Base-by-base conservation (phyloP, 108 stramenopile genomes). In the Fragilariopsis cylindrus region DNA sequence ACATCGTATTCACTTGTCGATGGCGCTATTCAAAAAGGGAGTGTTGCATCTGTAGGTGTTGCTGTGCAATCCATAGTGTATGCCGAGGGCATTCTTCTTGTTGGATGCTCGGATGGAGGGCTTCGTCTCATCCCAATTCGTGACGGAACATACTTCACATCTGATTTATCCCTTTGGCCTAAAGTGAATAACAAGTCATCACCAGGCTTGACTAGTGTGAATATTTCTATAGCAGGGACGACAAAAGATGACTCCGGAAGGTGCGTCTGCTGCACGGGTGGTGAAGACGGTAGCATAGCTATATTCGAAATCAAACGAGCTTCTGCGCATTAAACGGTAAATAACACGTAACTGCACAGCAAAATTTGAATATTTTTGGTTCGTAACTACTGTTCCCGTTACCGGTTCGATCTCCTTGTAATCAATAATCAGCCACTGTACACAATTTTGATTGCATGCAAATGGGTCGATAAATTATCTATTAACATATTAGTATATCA, bases 71-170 rank as follows among this genome's bases (percentile, higher is more conserved):
- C 80, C 41, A 55, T 85, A 53, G 77, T 62, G 5, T 78, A 84
- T 64, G 70, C 79, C 21, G 75, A 84, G 53, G 76, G 76, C 3
- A 81, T 79, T 48, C 62, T 90, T 46, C 70, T 90, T 55, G 77
- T 84, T 53, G 89, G 89, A 43, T 87, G 86, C 49, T 71, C 77
- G 18, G 89, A 90, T 72, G 89, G 89, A 48, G 85, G 85, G 4
- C 69, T 90, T 13, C 77, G 89, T 62, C 53, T 87, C 54, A 85
- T 90, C 42, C 82, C 84, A 7, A 74, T 85, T 57, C 76, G 82
- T 21, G 72, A 81, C 57, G 84, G 78, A 11, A 73, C 71, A 16
- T 69, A 72, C 12, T 90, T 90, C 60, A 79, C 82, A 43, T 47
- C 81, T 4, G 84, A 81, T 21, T 80, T 86, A 49, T 81, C 81